Evolutionary conservation across 805 yeast genomes (phyloP), one percentile per base, ranked within the genome.

Genomic region (Wickerhamomyces queroliae): DNA sequence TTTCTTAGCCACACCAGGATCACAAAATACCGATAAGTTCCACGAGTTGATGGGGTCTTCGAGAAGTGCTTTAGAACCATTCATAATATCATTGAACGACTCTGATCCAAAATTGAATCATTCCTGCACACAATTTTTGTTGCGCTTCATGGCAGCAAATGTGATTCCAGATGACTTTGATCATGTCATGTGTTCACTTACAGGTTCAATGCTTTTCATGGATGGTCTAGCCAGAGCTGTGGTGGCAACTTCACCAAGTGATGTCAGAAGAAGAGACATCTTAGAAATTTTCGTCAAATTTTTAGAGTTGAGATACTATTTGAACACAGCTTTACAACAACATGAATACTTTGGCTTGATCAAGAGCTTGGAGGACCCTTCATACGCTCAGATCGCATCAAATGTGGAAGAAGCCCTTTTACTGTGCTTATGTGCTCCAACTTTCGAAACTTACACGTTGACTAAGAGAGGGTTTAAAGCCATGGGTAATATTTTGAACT

Each of bases 351-450:
- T 56, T 17, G 46, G 44, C 3, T 43, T 49, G 6, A 53, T 60
- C 3, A 39, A 49, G 3, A 45, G 41, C 3, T 46, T 46, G 1
- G 67, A 67, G 26, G 37, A 38, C 10, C 29, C 40, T 2, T 54
- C 62, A 9, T 68, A 71, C 39, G 43, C 49, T 0, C 40, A 58
- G 11, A 45, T 73, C 1, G 55, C 67, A 9, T 59, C 67, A 4
- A 53, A 67, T 5, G 56, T 74, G 36, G 85, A 80, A 36, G 69
- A 76, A 37, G 72, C 76, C 5, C 50, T 77, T 23, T 62, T 76
- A 23, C 49, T 76, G 18, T 72, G 76, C 1, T 53, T 80, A 10
- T 72, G 79, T 42, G 67, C 78, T 0, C 73, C 74, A 35, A 72
- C 68, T 29, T 52, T 68, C 15, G 78, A 74, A 17, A 67, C 73